These are phyloP conservation scores for Liriodendron chinense DNA, from an alignment of 164 flowering plant genomes.

Conservation along the genomic window DNA sequence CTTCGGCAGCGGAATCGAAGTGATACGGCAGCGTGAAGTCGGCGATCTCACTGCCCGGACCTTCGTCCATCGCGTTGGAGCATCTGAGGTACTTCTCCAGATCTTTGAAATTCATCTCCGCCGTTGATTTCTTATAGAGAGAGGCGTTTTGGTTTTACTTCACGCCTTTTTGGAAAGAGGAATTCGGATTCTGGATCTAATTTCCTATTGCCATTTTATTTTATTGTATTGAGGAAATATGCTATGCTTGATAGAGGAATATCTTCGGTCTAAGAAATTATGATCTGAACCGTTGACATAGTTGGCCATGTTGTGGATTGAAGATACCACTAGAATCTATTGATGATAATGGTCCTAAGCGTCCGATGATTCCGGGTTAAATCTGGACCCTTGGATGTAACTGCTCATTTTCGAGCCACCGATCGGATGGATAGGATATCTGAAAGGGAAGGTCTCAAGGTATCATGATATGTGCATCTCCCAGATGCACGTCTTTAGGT, in stretches of 20 bases:
- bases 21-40: conserved; percentile 58
- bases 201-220: too few species aligned
- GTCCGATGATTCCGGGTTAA: not conserved
- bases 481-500: too few species aligned
- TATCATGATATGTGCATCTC: too few species aligned
- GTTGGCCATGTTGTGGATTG: too few species aligned
- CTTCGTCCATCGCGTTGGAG: conserved; percentile 60
- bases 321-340: not conserved
- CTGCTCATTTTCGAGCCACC: not conserved
- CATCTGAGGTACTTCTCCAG: conserved; percentile 53
- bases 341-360: not conserved
- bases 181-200: not conserved
- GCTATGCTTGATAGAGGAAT: too few species aligned
- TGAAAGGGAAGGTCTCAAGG: not conserved
- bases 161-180: too few species aligned
- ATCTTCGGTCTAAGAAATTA: not conserved
- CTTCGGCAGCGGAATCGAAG: conserved; percentile 24
- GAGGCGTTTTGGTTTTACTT: too few species aligned
- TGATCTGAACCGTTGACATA: not conserved
- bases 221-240: too few species aligned
- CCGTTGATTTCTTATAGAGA: not conserved
- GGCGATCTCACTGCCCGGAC: conserved; percentile 55
- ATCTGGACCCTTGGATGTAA: not conserved
- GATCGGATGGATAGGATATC: not conserved
- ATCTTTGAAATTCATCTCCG: not conserved